Evolutionary conservation across 129 eudicot genomes (phyloP), one percentile per base, ranked within the genome.

Genomic region (Centella asiatica): DNA sequence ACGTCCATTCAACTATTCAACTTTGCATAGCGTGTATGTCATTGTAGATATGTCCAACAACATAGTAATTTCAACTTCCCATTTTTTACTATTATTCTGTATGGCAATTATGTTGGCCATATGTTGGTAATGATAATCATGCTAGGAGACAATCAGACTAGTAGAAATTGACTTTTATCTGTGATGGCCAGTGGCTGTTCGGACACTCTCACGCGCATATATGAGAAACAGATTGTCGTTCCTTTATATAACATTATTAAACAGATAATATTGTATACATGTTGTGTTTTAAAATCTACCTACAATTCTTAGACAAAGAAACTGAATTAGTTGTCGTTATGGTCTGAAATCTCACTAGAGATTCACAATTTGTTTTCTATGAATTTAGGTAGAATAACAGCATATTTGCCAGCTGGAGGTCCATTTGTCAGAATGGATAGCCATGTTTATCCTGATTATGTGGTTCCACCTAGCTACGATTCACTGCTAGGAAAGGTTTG

Each of bases 361-460:
- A 53, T 44, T 62, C 52, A 23, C 8, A 23, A 13, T 76, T 18
- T 25, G 71, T 50, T 25, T 57, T 18, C 25, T 47, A 2, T 51
- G 49, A 47, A 23, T 69, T 36, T 81, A 92, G 99, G 99, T 39
- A 80, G 85, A 76, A 84, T 92, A 44, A 87, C 99, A 25, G 36
- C 90, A 15, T 92, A 92, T 74, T 73, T 92, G 79, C 96, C 99
- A 57, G 63, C 99, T 67, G 99, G 99, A 74, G 96, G 99, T 67
- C 96, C 99, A 68, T 92, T 87, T 69, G 96, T 87, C 70, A 80
- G 99, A 66, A 92, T 92, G 99, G 99, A 92, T 81, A 92, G 99
- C 74, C 99, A 92, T 69, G 82, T 92, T 42, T 92, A 92, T 70
- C 83, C 90, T 5, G 99, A 83, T 76, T 92, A 92, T 36, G 88